Evolutionary conservation across 1,284 basidiomycete species (phyloP).

Genomic region (Boletellus deceptivus): DNA sequence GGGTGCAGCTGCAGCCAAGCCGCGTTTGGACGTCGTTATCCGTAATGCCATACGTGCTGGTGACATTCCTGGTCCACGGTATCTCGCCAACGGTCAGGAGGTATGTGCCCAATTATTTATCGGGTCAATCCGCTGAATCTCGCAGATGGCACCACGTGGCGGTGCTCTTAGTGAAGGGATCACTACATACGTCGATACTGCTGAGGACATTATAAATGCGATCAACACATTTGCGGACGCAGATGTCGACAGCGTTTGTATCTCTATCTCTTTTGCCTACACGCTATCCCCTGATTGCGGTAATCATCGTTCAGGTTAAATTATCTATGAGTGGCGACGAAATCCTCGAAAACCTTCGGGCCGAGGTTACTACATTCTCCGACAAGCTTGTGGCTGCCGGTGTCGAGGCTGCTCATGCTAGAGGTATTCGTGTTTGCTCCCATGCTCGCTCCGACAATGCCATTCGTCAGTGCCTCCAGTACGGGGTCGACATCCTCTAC

Average conservation of each 20-base stretch:
- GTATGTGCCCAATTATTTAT: conserved; percentile 3
- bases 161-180: conserved; percentile 33
- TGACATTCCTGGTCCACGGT: conserved; percentile 33
- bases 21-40: conserved; percentile 29
- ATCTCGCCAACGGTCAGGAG: conserved; percentile 33
- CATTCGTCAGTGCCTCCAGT: conserved; percentile 32
- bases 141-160: conserved; percentile 31
- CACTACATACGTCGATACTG: conserved; percentile 28
- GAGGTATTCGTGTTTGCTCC: conserved; percentile 33
- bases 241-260: conserved; percentile 23
- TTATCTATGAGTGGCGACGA: conserved; percentile 37
- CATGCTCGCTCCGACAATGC: conserved; percentile 34
- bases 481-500: conserved; percentile 34
- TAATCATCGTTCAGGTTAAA: conserved; percentile 19
- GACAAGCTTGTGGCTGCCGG: conserved; percentile 32
- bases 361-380: conserved; percentile 35
- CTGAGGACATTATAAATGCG: conserved; percentile 22
- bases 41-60: conserved; percentile 34
- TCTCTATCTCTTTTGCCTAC: background rate
- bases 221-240: conserved; percentile 21
- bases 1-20: conserved; percentile 33
- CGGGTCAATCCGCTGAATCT: background rate
- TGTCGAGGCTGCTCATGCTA: conserved; percentile 32
- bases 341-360: conserved; percentile 34
- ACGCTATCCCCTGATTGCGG: background rate